Conservation (phyloP, 106 monocot genomes). For the Dactylorhiza incarnata region DNA sequence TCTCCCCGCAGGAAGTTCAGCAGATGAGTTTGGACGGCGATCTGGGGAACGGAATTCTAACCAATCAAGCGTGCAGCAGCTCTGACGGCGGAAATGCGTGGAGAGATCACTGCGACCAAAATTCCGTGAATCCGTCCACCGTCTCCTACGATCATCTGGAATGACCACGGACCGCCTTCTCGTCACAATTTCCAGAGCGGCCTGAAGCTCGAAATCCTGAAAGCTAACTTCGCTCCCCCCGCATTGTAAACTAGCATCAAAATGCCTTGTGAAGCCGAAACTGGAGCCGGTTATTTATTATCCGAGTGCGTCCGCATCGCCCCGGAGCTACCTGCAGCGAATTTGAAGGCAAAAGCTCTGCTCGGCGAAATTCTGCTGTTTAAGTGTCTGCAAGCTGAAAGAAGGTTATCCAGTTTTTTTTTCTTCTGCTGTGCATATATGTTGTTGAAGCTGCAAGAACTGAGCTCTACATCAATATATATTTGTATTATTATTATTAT, state of each 20-base stretch:
- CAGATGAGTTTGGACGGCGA: constrained; percentile 80
- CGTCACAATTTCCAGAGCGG: background rate
- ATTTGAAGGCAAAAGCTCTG: background rate
- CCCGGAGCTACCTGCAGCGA: background rate
- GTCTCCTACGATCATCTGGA: constrained; percentile 55
- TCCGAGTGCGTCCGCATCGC: background rate
- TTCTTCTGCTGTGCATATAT: constrained; percentile 2
- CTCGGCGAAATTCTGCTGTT: background rate
- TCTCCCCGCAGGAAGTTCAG: constrained; percentile 77
- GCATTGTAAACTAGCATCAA: background rate
- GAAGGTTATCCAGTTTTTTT: background rate
- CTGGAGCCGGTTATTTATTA: background rate
- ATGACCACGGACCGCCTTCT: constrained; percentile 6
- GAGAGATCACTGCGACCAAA: constrained; percentile 53
- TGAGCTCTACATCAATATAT: background rate
- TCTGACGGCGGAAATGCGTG: constrained; percentile 74
- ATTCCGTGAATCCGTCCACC: constrained; percentile 41
- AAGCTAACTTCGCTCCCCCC: background rate
- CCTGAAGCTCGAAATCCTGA: background rate
- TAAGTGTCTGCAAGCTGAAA: constrained; percentile 5
- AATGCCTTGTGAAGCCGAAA: background rate
- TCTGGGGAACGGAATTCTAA: constrained; percentile 40
- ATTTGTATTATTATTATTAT: background rate
- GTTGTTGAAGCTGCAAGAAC: background rate
- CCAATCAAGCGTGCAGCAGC: constrained; percentile 63